These are phyloP conservation scores for Trichoderma afroharzianum DNA, from an alignment of 2,329 filamentous ascomycete species.

Conservation along the genomic window DNA sequence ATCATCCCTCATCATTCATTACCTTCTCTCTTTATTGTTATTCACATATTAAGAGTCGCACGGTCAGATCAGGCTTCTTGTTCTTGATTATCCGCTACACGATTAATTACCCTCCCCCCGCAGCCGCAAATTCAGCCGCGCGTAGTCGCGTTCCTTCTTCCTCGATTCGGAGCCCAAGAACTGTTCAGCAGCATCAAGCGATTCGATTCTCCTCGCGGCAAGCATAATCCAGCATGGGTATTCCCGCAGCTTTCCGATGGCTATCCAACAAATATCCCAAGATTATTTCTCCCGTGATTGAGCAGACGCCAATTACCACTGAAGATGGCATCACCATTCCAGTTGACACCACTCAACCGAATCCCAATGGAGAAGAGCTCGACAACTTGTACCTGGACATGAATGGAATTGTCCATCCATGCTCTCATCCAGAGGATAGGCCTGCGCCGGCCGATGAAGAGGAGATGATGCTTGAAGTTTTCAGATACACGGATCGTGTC, in stretches of 20 bases:
- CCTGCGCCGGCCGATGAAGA: constrained; percentile 90
- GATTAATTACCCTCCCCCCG: background rate
- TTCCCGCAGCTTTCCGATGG: constrained; percentile 93
- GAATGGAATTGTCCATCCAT: constrained; percentile 99
- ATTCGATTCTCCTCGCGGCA: background rate
- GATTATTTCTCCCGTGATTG: constrained; percentile 87
- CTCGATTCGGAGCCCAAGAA: background rate
- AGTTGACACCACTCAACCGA: constrained; percentile 76
- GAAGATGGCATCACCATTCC: constrained; percentile 79
- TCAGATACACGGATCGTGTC: constrained; percentile 97
- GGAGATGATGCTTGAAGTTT: constrained; percentile 99
- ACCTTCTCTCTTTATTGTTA: background rate
- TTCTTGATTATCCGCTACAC: background rate
- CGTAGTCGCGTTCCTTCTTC: background rate
- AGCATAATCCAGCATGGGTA: constrained; percentile 64
- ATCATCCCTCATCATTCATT: background rate
- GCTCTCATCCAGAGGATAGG: constrained; percentile 92
- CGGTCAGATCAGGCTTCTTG: background rate
- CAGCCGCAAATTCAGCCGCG: background rate
- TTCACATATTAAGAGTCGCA: background rate
- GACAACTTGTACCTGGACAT: constrained; percentile 98
- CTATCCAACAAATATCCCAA: constrained; percentile 96
- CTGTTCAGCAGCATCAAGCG: background rate
- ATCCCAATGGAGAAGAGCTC: constrained; percentile 96
- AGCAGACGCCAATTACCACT: constrained; percentile 77